phyloP scores from a whole-genome alignment of 2,329 filamentous ascomycete genomes.

The Polychaeton citri region DNA sequence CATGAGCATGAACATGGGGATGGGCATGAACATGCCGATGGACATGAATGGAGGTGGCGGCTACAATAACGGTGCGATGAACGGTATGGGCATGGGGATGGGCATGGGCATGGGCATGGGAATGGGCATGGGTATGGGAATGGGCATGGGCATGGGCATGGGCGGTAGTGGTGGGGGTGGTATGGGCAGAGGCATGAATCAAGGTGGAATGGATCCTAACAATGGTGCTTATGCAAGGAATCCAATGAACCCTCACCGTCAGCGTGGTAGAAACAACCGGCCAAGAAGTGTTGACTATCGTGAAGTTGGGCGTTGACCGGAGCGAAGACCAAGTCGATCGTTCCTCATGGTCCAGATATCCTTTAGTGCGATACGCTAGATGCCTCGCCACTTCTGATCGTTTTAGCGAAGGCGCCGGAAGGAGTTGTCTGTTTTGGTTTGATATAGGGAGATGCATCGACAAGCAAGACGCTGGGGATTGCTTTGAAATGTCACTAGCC shows the following conservation, averaged over 20 bases:
- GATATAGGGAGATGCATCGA: no score
- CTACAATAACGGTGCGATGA: slow-evolving; percentile 9
- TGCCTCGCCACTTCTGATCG: no score
- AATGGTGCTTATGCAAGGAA: slow-evolving; percentile 92
- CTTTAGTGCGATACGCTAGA: no score
- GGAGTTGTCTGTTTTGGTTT: neutral
- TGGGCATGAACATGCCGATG: slow-evolving; percentile 19
- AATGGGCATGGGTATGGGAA: slow-evolving; percentile 1
- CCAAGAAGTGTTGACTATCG: slow-evolving; percentile 76
- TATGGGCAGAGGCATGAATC: slow-evolving; percentile 13
- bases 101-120: slow-evolving; percentile 4
- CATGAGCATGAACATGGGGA: slow-evolving; percentile 20
- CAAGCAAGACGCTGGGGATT: no score
- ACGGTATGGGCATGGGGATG: slow-evolving; percentile 19
- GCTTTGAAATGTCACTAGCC: no score
- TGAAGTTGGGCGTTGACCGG: neutral
- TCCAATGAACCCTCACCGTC: slow-evolving; percentile 85
- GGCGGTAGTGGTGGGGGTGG: slow-evolving; percentile 9
- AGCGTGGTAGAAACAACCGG: slow-evolving; percentile 67
- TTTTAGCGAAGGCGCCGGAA: neutral
- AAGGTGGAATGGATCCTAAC: slow-evolving; percentile 30
- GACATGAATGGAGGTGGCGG: slow-evolving; percentile 4
- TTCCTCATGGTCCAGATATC: no score
- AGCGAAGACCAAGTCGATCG: no score
- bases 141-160: slow-evolving; percentile 9